Conservation (phyloP, 129 eudicot genomes). For the Calendula officinalis region DNA sequence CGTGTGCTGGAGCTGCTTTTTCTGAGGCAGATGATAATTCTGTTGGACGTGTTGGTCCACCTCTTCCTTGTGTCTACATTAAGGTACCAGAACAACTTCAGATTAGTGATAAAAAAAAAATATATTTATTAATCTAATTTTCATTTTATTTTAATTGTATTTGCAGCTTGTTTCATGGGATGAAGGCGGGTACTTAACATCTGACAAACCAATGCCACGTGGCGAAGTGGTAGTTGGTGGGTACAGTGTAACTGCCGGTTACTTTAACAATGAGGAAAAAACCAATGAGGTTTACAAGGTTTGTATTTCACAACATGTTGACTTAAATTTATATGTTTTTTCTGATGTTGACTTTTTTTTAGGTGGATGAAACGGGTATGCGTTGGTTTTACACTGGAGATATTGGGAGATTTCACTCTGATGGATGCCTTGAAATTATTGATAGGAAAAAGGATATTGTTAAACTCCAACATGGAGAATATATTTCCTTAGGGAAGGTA, state of each 20-base stretch:
- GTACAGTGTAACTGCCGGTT: slow-evolving; percentile 75
- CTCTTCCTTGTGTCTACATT: slow-evolving; percentile 88
- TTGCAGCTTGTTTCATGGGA: slow-evolving; percentile 97
- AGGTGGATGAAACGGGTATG: slow-evolving; percentile 93
- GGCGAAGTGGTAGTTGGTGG: slow-evolving; percentile 97
- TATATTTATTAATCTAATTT: not conserved
- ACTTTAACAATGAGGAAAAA: slow-evolving; percentile 79
- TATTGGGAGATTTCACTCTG: slow-evolving; percentile 89
- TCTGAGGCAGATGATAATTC: slow-evolving; percentile 80
- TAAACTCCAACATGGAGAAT: slow-evolving; percentile 98
- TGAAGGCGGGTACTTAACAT: slow-evolving; percentile 78
- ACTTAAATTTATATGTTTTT: slow-evolving; percentile 1
- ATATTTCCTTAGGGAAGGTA: slow-evolving; percentile 95
- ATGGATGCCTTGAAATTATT: slow-evolving; percentile 94
- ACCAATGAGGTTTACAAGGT: slow-evolving; percentile 90
- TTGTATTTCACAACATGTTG: not conserved
- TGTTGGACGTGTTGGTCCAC: slow-evolving; percentile 99
- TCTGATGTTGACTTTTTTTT: not conserved
- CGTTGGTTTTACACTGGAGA: slow-evolving; percentile 99
- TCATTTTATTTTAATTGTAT: not conserved
- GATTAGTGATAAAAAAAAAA: not conserved
- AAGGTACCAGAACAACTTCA: slow-evolving; percentile 44
- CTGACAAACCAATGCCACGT: slow-evolving; percentile 93
- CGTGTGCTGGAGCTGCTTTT: slow-evolving; percentile 95
- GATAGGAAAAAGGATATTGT: slow-evolving; percentile 98